Conservation (phyloP, 345 rosid genomes). For the Iberis pinnata region DNA sequence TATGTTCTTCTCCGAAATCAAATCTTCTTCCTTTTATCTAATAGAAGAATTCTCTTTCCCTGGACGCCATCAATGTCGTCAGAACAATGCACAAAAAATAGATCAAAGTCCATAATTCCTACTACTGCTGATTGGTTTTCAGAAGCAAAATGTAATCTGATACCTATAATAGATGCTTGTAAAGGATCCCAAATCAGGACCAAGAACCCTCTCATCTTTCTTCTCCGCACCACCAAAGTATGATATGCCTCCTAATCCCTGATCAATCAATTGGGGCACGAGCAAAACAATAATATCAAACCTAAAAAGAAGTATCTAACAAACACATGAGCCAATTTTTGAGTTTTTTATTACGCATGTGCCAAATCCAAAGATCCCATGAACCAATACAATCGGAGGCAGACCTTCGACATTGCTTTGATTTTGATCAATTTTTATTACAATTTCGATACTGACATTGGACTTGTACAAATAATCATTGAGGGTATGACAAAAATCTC, state of each 20-base stretch:
- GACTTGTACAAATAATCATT: constrained; percentile 51
- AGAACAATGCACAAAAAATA: constrained; percentile 1
- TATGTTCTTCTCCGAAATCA: constrained; percentile 92
- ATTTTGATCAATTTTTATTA: constrained; percentile 22
- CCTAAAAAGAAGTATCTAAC: constrained; percentile 4
- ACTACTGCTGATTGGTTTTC: no score
- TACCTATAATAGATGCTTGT: constrained; percentile 91
- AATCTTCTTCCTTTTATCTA: constrained; percentile 90
- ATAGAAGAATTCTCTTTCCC: constrained; percentile 91
- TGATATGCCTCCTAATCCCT: constrained; percentile 86
- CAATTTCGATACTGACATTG: constrained; percentile 32
- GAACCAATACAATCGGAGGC: constrained; percentile 90
- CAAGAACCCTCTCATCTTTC: constrained; percentile 91
- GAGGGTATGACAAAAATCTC: constrained; percentile 54
- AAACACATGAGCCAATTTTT: neutral
- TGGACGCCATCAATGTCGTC: constrained; percentile 13
- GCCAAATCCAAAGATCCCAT: constrained; percentile 99
- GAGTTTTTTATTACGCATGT: constrained; percentile 52
- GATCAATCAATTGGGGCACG: no score
- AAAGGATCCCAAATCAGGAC: constrained; percentile 95
- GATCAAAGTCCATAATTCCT: constrained; percentile 3
- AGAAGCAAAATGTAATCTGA: no score
- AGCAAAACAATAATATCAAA: constrained; percentile 13
- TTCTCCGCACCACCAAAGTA: constrained; percentile 98
- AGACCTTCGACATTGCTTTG: constrained; percentile 33